Evolutionary conservation across 805 yeast species (phyloP).

Genomic region (Zygotorulaspora florentina): DNA sequence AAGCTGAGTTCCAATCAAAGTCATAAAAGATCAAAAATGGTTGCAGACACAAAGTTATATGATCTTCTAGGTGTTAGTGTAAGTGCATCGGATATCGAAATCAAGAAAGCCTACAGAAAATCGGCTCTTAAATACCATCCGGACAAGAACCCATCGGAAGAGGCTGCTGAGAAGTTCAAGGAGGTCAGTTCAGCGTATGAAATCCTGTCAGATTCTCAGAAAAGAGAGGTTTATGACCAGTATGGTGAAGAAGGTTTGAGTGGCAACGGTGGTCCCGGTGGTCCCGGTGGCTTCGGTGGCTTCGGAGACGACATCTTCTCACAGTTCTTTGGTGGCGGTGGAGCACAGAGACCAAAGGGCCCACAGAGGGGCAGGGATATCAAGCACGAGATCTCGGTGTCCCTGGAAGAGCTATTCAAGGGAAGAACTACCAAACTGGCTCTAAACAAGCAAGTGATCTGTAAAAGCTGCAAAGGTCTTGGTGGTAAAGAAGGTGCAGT

Average conservation of each 20-base stretch:
- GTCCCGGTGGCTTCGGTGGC: conserved; percentile 49
- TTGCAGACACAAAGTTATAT: conserved; percentile 73
- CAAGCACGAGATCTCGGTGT: conserved; percentile 77
- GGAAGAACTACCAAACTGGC: conserved; percentile 95
- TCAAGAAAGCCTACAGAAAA: conserved; percentile 78
- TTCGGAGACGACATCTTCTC: conserved; percentile 40
- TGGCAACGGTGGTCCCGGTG: conserved; percentile 72
- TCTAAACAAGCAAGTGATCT: conserved; percentile 82
- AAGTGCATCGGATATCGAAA: conserved; percentile 62
- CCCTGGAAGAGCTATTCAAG: conserved; percentile 88
- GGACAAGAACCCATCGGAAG: conserved; percentile 72
- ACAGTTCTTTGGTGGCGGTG: conserved; percentile 82
- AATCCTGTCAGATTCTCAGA: conserved; percentile 78
- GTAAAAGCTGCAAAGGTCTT: conserved; percentile 85
- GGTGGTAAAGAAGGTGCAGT: conserved; percentile 95
- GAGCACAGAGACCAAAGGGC: conserved; percentile 66
- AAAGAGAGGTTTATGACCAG: conserved; percentile 83
- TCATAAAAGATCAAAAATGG: conserved; percentile 47
- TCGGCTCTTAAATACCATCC: conserved; percentile 80
- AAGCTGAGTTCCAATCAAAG: conserved; percentile 2
- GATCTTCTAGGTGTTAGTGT: conserved; percentile 70
- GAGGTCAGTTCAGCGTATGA: conserved; percentile 87
- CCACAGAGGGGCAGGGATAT: conserved; percentile 90
- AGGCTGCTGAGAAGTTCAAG: conserved; percentile 93
- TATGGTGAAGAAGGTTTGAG: conserved; percentile 90